Evolutionary conservation across 768 basidiomycete species (phyloP).

Genomic region (Phylloporus scabripes): DNA sequence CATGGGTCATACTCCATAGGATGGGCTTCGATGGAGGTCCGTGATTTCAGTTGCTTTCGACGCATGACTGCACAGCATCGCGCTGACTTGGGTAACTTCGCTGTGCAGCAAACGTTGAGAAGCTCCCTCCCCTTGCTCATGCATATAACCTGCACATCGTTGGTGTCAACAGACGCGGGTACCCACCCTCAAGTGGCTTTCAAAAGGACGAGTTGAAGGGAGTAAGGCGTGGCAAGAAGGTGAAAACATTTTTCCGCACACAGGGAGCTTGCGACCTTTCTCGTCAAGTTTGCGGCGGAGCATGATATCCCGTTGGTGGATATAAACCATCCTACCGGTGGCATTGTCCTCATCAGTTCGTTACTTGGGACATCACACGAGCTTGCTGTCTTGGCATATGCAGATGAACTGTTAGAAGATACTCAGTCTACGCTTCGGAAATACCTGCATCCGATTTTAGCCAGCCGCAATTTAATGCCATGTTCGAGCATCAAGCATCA

Average conservation of each 20-base stretch:
- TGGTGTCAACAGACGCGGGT: slow-evolving; percentile 24
- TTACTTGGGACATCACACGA: too few relatives aligned
- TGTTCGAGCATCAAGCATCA: too few relatives aligned
- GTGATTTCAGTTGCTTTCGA: neutral
- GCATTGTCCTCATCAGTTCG: slow-evolving; percentile 17
- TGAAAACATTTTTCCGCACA: slow-evolving; percentile 8
- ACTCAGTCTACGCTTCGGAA: slow-evolving; percentile 6
- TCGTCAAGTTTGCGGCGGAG: slow-evolving; percentile 11
- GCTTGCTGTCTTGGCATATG: slow-evolving; percentile 16
- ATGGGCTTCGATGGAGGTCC: slow-evolving; percentile 20
- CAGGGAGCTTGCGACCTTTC: slow-evolving; percentile 17
- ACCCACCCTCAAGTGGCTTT: slow-evolving; percentile 22
- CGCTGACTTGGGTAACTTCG: neutral
- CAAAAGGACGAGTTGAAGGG: slow-evolving; percentile 5
- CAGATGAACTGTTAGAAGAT: slow-evolving; percentile 9
- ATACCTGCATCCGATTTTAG: slow-evolving; percentile 19
- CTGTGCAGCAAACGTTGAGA: slow-evolving; percentile 12
- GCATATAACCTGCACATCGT: slow-evolving; percentile 21
- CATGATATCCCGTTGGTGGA: slow-evolving; percentile 13
- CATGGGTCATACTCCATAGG: slow-evolving; percentile 20
- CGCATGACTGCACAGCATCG: too few relatives aligned
- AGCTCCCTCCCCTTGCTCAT: slow-evolving; percentile 18
- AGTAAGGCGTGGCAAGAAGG: slow-evolving; percentile 14
- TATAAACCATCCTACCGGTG: slow-evolving; percentile 1
- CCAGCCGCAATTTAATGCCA: too few relatives aligned